Conservation (phyloP, 129 eudicot species). For the Arctium lappa region DNA sequence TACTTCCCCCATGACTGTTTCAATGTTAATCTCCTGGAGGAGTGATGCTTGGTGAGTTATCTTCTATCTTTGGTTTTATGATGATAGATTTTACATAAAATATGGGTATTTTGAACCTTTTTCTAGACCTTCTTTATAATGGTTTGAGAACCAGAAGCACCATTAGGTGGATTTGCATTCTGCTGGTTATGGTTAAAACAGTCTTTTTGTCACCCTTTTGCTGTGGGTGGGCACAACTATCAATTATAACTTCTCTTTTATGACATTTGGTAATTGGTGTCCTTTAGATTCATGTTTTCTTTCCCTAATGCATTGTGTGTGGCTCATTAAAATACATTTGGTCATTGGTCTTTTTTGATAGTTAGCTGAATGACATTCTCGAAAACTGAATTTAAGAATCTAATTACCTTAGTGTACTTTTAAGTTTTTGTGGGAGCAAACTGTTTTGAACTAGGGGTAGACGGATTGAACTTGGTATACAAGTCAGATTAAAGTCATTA, state of each 20-base stretch:
- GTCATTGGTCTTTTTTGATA: no score
- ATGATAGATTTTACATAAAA: background rate
- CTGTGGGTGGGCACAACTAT: background rate
- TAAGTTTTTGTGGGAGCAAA: background rate
- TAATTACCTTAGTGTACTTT: no score
- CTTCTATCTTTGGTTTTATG: background rate
- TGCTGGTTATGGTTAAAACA: background rate
- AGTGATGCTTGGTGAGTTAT: background rate
- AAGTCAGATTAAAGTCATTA: no score
- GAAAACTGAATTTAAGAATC: background rate
- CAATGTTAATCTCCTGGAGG: background rate
- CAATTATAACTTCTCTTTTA: no score
- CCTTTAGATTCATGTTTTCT: background rate
- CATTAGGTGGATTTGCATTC: no score
- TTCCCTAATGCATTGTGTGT: no score
- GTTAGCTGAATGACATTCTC: background rate
- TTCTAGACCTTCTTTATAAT: no score
- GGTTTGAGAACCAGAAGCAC: no score
- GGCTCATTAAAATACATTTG: no score
- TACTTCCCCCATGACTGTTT: slow-evolving; percentile 25
- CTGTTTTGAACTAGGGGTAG: background rate
- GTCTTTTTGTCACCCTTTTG: background rate
- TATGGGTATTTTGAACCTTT: background rate
- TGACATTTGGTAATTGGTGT: background rate
- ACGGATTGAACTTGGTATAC: no score